A percentile compares a stretch with the other conserved stretches of the same genome.
Conservation (phyloP, 2,329 filamentous ascomycete species). For the Trichoderma sp. region DNA sequence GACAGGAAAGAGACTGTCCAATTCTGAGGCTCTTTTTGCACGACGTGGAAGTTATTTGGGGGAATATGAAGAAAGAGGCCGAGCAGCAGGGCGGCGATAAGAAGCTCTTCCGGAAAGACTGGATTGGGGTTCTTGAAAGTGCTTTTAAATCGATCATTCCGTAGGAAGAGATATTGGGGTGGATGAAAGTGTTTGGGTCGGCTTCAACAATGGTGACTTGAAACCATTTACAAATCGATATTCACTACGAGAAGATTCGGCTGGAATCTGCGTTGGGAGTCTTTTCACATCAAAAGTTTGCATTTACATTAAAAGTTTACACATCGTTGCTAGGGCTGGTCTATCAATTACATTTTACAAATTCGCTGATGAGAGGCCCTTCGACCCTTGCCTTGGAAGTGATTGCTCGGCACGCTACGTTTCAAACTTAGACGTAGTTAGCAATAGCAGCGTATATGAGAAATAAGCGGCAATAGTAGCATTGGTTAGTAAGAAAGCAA, state of each 20-base stretch:
- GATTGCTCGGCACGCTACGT: neutral
- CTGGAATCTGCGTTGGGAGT: neutral
- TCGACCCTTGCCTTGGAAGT: neutral
- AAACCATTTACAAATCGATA: neutral
- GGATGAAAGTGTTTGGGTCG: neutral
- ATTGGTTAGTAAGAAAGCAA: no score
- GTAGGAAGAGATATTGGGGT: neutral
- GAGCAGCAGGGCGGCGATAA: neutral
- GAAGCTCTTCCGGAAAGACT: no score
- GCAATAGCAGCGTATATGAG: neutral
- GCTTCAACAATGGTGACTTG: neutral
- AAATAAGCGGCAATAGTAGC: neutral
- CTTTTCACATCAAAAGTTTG: neutral
- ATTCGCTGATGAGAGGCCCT: neutral
- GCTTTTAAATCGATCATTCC: neutral
- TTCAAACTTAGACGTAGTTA: neutral
- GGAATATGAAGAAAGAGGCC: neutral
- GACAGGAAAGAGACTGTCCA: neutral
- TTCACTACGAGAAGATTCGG: neutral
- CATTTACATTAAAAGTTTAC: neutral
- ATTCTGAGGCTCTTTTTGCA: neutral
- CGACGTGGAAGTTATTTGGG: neutral
- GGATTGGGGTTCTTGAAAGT: no score
- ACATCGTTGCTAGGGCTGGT: neutral
- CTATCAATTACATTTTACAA: neutral